Percentiles rank a stretch among this genome's conserved stretches.
Evolutionary conservation across 169 alveolate species (phyloP).

Genomic region (Toxoplasma gondii): DNA sequence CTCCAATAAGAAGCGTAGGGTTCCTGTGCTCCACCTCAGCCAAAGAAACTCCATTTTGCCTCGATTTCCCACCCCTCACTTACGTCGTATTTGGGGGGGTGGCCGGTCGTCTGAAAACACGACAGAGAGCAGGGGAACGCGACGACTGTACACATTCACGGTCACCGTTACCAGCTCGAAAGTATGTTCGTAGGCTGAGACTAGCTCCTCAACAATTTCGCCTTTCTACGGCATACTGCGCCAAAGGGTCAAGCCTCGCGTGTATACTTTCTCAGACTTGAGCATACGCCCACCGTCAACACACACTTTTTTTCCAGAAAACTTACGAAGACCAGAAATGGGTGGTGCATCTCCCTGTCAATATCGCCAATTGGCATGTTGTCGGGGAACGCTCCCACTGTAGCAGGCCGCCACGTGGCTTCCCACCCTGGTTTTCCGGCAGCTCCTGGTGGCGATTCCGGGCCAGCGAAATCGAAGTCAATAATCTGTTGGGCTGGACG

Average conservation of each 20-base stretch:
- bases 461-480: not conserved
- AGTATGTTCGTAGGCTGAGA: no score
- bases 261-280: no score
- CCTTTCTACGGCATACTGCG: no score
- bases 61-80: not conserved
- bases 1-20: no score
- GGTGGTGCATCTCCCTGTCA: not conserved
- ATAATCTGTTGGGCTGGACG: not conserved
- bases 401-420: not conserved
- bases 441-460: not conserved
- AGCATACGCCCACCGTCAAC: no score
- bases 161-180: no score
- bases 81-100: not conserved
- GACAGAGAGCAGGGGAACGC: not conserved
- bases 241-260: no score
- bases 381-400: constrained; percentile 9
- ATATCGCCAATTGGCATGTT: not conserved
- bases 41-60: no score
- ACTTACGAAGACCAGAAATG: not conserved
- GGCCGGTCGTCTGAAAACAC: not conserved
- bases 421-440: not conserved
- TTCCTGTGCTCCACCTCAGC: no score
- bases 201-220: no score
- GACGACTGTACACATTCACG: no score
- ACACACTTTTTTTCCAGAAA: not conserved